phyloP scores from a whole-genome alignment of 192 early-diverging fungal genomes.

The Funneliformis mosseae region DNA sequence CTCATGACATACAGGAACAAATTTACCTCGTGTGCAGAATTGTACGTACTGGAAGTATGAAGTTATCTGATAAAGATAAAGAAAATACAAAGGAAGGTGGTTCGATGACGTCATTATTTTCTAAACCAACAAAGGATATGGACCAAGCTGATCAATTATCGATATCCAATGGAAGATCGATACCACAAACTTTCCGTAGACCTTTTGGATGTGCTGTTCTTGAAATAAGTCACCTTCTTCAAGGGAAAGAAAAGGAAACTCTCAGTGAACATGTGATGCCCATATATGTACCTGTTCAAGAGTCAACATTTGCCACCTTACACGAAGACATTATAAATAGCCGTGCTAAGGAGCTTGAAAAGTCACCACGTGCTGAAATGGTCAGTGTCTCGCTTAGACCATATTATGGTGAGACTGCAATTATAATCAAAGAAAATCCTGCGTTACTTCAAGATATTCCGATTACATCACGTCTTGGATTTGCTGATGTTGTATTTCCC shows the following conservation, averaged over 20 bases:
- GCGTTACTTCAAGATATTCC: conserved; percentile 46
- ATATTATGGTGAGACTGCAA: conserved; percentile 45
- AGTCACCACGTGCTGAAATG: conserved; percentile 45
- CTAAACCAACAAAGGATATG: conserved; percentile 17
- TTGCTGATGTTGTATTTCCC: conserved; percentile 61
- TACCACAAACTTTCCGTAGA: conserved; percentile 41
- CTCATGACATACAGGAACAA: conserved; percentile 52
- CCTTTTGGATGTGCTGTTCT: conserved; percentile 69
- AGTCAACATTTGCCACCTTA: conserved; percentile 51
- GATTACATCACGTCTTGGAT: conserved; percentile 58
- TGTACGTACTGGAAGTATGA: conserved; percentile 67
- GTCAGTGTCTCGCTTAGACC: conserved; percentile 50
- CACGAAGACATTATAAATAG: conserved; percentile 60
- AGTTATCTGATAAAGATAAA: conserved; percentile 54
- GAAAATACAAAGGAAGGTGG: conserved; percentile 25
- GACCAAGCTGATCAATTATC: conserved; percentile 34
- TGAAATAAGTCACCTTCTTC: conserved; percentile 48
- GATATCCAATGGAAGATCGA: neutral
- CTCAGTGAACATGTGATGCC: conserved; percentile 52
- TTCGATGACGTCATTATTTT: conserved; percentile 22
- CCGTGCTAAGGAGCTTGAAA: conserved; percentile 49
- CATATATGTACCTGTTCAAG: conserved; percentile 53
- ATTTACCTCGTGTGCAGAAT: conserved; percentile 65
- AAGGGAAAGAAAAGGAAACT: conserved; percentile 37
- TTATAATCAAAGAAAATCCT: conserved; percentile 47